Evolutionary conservation across 2,329 filamentous ascomycete genomes (phyloP).

Genomic region (Chaetoscypha palmicola): DNA sequence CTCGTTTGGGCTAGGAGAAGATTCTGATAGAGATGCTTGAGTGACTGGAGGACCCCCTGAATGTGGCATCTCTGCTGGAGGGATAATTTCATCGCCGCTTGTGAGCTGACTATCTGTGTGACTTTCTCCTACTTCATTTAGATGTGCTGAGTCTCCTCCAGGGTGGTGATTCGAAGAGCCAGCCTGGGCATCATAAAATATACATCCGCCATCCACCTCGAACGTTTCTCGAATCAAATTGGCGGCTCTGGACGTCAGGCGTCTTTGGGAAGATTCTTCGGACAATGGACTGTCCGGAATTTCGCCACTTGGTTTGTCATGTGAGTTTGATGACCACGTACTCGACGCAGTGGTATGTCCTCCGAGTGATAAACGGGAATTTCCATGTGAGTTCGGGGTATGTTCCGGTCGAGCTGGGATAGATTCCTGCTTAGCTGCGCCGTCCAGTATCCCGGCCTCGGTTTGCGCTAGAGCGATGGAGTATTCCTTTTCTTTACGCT

Average conservation of each 20-base stretch:
- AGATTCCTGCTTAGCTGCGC: not conserved
- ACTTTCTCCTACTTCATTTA: conserved; percentile 6
- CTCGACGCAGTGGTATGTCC: conserved; percentile 10
- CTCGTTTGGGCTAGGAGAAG: conserved; percentile 3
- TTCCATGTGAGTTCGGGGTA: conserved; percentile 8
- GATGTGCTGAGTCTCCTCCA: not conserved
- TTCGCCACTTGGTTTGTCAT: conserved; percentile 1
- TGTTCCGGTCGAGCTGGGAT: conserved; percentile 13
- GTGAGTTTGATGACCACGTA: conserved; percentile 16
- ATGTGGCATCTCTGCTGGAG: conserved; percentile 1
- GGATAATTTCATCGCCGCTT: conserved; percentile 14
- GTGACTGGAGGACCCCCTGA: not conserved
- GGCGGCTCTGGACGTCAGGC: conserved; percentile 28
- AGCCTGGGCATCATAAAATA: conserved; percentile 30
- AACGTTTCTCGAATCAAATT: conserved; percentile 31
- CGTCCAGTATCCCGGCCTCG: conserved; percentile 15
- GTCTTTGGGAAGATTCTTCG: conserved; percentile 23
- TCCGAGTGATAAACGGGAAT: conserved; percentile 16
- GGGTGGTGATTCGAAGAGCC: conserved; percentile 19
- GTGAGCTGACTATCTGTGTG: conserved; percentile 13
- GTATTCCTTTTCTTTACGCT: conserved; percentile 25
- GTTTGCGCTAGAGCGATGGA: conserved; percentile 15
- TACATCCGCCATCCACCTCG: conserved; percentile 29
- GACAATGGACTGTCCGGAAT: conserved; percentile 19
- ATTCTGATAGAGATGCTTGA: not conserved